phyloP scores from a whole-genome alignment of 176 grass and related monocot genomes.

The Tillandsia fasciculata region DNA sequence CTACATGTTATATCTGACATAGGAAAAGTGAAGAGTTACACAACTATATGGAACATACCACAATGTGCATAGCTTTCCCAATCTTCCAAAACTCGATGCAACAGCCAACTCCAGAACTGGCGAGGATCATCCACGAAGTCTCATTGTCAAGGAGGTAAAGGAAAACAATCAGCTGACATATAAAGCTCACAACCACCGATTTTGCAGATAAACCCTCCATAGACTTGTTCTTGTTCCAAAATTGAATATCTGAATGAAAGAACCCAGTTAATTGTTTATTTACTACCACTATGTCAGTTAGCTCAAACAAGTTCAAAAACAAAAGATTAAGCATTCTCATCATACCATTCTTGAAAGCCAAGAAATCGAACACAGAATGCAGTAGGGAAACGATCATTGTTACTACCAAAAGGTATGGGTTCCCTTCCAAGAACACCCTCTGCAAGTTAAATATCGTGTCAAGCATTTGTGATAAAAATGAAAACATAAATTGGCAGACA shows the following conservation, averaged over 20 bases:
- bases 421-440: conserved; percentile 99
- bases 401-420: conserved; percentile 72
- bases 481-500: neutral
- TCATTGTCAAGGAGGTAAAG: conserved; percentile 97
- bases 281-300: too few species aligned
- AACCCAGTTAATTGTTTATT: too few species aligned
- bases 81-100: conserved; percentile 99
- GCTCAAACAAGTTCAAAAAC: too few species aligned
- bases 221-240: conserved; percentile 99
- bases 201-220: conserved; percentile 99
- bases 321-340: too few species aligned
- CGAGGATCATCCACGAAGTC: conserved; percentile 99
- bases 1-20: neutral
- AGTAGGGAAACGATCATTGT: conserved; percentile 84
- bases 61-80: conserved; percentile 97
- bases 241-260: conserved; percentile 81
- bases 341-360: conserved; percentile 98
- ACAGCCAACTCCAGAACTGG: conserved; percentile 82
- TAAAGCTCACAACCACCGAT: conserved; percentile 94
- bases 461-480: conserved; percentile 14
- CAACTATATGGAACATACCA: conserved; percentile 41
- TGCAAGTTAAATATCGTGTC: conserved; percentile 22
- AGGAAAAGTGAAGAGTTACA: neutral
- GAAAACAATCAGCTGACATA: conserved; percentile 87
- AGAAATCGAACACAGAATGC: conserved; percentile 96